Conservation (phyloP, 2,329 filamentous ascomycete species). For the Didymella arachidicola region DNA sequence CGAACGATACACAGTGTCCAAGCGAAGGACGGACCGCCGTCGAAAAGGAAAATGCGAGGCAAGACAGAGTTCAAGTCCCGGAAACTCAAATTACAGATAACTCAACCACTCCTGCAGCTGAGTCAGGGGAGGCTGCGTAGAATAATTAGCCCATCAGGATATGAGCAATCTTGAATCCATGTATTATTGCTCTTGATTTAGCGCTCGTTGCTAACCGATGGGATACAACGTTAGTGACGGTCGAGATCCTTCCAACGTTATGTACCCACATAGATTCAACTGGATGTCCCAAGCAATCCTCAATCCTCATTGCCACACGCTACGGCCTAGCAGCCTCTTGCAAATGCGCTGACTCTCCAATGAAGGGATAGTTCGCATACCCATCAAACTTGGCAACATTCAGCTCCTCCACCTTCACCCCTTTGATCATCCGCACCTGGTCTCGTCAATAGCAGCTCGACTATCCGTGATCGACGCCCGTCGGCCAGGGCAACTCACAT, state of each 20-base stretch:
- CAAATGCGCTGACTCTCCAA: constrained; percentile 10
- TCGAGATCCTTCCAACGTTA: background rate
- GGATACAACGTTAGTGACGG: background rate
- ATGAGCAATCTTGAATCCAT: background rate
- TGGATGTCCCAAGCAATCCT: background rate
- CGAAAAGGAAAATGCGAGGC: background rate
- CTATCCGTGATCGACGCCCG: too few species aligned
- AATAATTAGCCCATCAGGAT: background rate
- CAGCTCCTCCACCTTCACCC: constrained; percentile 9
- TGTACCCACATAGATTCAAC: background rate
- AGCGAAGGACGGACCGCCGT: background rate
- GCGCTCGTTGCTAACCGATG: background rate
- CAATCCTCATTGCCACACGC: background rate
- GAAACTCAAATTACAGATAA: constrained; percentile 8
- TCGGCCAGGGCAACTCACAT: constrained; percentile 2
- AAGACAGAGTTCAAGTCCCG: constrained; percentile 4
- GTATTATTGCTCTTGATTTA: background rate
- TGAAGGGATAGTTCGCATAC: constrained; percentile 10
- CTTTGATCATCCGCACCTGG: constrained; percentile 14
- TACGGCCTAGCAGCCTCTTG: background rate
- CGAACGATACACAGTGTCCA: background rate
- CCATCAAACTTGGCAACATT: constrained; percentile 6
- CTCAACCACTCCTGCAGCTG: constrained; percentile 1
- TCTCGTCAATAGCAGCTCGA: background rate
- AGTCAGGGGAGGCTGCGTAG: constrained; percentile 1